Evolutionary conservation across 164 flowering plant genomes (phyloP).

Genomic region (Echeveria elegans): DNA sequence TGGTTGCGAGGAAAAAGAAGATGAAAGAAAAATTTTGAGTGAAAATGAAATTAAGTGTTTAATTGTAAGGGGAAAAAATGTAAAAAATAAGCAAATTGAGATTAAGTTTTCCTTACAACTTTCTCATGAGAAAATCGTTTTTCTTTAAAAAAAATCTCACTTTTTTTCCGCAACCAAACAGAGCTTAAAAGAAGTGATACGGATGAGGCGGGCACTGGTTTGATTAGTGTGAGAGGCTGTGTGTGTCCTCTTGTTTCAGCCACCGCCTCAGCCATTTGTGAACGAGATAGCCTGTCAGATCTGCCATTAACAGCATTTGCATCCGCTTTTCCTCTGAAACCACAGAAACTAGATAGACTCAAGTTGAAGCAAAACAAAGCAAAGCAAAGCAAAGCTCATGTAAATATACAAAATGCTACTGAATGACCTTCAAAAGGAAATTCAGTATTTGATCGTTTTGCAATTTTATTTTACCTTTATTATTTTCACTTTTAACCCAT

Average conservation of each 20-base stretch:
- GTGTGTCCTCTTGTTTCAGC: conserved; percentile 58
- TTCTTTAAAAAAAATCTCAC: too few relatives aligned
- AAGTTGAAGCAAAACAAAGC: too few relatives aligned
- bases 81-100: neutral
- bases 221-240: conserved; percentile 49
- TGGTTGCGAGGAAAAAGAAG: too few relatives aligned
- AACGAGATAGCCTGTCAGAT: conserved; percentile 78
- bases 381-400: too few relatives aligned
- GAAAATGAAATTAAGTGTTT: too few relatives aligned
- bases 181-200: too few relatives aligned
- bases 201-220: conserved; percentile 66
- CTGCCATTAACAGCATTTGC: conserved; percentile 73
- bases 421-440: neutral
- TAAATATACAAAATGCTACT: neutral
- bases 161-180: too few relatives aligned
- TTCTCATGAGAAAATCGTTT: too few relatives aligned
- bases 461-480: neutral
- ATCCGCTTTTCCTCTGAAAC: conserved; percentile 42
- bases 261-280: conserved; percentile 86
- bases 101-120: too few relatives aligned
- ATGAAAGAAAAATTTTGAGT: too few relatives aligned
- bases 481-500: neutral
- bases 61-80: too few relatives aligned
- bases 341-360: neutral
- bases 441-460: neutral